Evolutionary conservation across 371 early-diverging fungal species (phyloP).

Genomic region (Mycotypha africana): DNA sequence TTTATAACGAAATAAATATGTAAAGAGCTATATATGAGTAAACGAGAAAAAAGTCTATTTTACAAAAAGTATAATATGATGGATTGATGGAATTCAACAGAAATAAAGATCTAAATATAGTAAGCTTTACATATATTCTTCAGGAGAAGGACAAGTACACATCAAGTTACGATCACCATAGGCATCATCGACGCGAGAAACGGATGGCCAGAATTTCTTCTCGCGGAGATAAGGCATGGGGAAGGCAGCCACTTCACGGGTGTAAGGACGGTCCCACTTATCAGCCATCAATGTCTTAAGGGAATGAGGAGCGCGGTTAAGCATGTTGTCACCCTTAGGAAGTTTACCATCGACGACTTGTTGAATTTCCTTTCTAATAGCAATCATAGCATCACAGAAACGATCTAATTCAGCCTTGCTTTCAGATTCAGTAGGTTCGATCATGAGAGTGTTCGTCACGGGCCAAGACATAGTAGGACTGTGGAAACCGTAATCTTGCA

Average conservation of each 20-base stretch:
- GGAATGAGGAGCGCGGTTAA: constrained; percentile 89
- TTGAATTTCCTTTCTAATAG: constrained; percentile 88
- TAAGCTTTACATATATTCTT: constrained; percentile 45
- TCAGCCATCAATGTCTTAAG: constrained; percentile 67
- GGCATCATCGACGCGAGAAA: constrained; percentile 89
- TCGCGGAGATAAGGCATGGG: constrained; percentile 75
- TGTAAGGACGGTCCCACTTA: constrained; percentile 82
- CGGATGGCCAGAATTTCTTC: constrained; percentile 95
- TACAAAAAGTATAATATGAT: not conserved
- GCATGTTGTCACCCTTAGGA: constrained; percentile 79
- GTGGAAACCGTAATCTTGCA: constrained; percentile 98
- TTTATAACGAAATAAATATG: not conserved
- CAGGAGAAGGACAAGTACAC: constrained; percentile 82
- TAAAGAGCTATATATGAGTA: not conserved
- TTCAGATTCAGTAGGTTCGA: constrained; percentile 98
- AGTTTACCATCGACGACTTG: constrained; percentile 79
- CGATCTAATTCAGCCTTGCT: constrained; percentile 88
- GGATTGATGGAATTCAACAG: too few relatives aligned
- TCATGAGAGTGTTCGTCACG: constrained; percentile 95
- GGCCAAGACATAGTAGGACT: constrained; percentile 99
- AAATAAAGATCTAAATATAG: constrained; percentile 1
- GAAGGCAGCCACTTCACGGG: constrained; percentile 87
- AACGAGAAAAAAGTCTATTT: constrained; percentile 1
- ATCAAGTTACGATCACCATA: constrained; percentile 92
- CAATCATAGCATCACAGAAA: constrained; percentile 96